Base-by-base conservation (phyloP, 2,329 filamentous ascomycete species). In the Cladosporium colombiae region DNA sequence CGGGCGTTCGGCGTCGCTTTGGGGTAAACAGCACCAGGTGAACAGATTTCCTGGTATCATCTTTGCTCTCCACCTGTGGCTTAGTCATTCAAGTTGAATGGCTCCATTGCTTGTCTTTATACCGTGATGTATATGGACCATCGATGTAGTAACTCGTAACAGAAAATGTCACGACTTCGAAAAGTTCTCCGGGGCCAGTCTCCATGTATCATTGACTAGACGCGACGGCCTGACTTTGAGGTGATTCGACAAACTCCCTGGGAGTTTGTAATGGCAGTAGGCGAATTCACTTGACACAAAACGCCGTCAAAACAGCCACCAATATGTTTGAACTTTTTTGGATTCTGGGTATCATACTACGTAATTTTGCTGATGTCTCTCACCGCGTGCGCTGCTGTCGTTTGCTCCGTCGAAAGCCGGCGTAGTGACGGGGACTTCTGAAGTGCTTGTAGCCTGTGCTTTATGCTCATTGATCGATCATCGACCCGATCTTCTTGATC, bases 391-490 rank as follows among this genome's bases (percentile, higher is more conserved):
- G 40, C 40, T 21, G n/a, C n/a, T 46, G 13, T 46, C 40, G 3
- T 21, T 8, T 21, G n/a, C 40, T 46, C n/a, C n/a, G 4, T 21
- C 8, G 14, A 21, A 0, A 21, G 8, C 8, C n/a, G 6, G n/a
- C 40, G 3, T 3, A 21, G 40, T 23, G 40, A 46, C n/a, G 5
- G n/a, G 1, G n/a, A 46, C n/a, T n/a, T n/a, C n/a, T n/a, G 8
- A 21, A 7, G 3, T 13, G 8, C 2, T n/a, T 44, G 40, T 21
- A 23, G n/a, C 10, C 40, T 46, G n/a, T 46, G 27, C 27, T 29
- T 29, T n/a, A n/a, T n/a, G 25, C 27, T 55, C 27, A 33, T 33
- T 31, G 7, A 37, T 56, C 50, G 27, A 58, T 60, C 62, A 65
- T 50, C 64, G 13, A 23, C 1, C 18, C 6, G 6, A 65, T 61